Base-by-base conservation (phyloP, 2,329 filamentous ascomycete genomes). In the Boeremia lycopersici region DNA sequence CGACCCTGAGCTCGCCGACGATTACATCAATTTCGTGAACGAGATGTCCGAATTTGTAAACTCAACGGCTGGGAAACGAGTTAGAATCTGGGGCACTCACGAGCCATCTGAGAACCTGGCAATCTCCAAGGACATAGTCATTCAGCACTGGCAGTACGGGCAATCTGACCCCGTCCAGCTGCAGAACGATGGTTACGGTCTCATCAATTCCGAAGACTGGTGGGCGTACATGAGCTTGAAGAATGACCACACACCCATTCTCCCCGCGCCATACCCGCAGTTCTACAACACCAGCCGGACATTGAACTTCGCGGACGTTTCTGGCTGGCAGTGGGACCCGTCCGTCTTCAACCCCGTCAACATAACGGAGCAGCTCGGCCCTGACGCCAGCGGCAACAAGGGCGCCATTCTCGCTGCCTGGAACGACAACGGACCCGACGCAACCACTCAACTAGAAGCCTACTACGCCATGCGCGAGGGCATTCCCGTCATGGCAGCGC, bases 161-260 rank as follows among this genome's bases (percentile, higher is more conserved):
- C 73, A 81, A 44, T 81, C 79, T 1, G 78, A 81, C 50, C 79
- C 79, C 0, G 61, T 78, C 0, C 57, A 71, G 9, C 73, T 81
- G 0, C 68, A 76, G 10, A 53, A 63, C 1, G 62, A 72, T 4
- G 73, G 72, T 1, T 79, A 80, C 52, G 51, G 69, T 0, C 30
- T 79, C 9, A 70, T 81, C 67, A 81, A 81, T 59, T 79, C 78
- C 0, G 71, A 81, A 38, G 79, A 81, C 57, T 80, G 78, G 78
- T 81, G 79, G 82, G 80, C 79, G 0, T 84, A 84, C 58, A 81
- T 83, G 75, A 79, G 77, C 5, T 61, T 84, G 47, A 84, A 84
- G 54, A 84, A 82, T 54, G 78, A 81, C 55, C 78, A 81, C 57
- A 77, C 65, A 45, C 79, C 78, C 1, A 80, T 80, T 31, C 51